Conservation (phyloP, 768 basidiomycete genomes). For the Serendipita vermifera region DNA sequence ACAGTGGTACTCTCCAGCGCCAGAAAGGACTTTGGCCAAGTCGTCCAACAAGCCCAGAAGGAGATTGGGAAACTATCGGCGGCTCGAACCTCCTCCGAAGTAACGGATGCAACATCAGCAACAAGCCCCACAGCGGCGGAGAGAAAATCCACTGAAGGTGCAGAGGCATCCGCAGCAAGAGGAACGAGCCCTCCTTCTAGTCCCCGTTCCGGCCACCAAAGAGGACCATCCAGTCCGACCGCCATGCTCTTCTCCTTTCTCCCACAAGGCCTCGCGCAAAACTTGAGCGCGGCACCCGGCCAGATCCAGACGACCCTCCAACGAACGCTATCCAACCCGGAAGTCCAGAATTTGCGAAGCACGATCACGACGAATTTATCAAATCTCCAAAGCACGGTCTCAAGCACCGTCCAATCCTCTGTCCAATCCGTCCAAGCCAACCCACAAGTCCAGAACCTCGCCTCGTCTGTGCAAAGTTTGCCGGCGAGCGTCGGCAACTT, state of each 20-base stretch:
- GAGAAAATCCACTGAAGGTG: conserved; percentile 10
- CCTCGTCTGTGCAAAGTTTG: conserved; percentile 39
- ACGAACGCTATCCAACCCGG: conserved; percentile 39
- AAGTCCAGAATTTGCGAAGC: conserved; percentile 40
- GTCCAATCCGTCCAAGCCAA: neutral
- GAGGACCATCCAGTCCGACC: conserved; percentile 38
- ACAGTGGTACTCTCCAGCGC: neutral
- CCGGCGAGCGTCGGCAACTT: conserved; percentile 51
- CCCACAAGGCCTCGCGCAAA: conserved; percentile 46
- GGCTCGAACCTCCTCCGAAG: conserved; percentile 12
- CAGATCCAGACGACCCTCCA: conserved; percentile 51
- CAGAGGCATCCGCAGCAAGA: conserved; percentile 7
- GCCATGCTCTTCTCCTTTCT: conserved; percentile 59
- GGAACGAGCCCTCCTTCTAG: conserved; percentile 10
- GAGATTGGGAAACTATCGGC: conserved; percentile 51
- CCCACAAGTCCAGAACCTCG: neutral
- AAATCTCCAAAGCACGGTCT: conserved; percentile 55
- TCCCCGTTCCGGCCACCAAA: conserved; percentile 9
- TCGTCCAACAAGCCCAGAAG: conserved; percentile 67
- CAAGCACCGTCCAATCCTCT: neutral
- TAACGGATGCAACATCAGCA: conserved; percentile 10
- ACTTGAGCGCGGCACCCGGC: conserved; percentile 37
- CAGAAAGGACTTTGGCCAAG: conserved; percentile 44
- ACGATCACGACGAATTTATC: conserved; percentile 53
- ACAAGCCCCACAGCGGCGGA: conserved; percentile 15